Base-by-base conservation (phyloP, 768 basidiomycete genomes). In the Suillus occidentalis region DNA sequence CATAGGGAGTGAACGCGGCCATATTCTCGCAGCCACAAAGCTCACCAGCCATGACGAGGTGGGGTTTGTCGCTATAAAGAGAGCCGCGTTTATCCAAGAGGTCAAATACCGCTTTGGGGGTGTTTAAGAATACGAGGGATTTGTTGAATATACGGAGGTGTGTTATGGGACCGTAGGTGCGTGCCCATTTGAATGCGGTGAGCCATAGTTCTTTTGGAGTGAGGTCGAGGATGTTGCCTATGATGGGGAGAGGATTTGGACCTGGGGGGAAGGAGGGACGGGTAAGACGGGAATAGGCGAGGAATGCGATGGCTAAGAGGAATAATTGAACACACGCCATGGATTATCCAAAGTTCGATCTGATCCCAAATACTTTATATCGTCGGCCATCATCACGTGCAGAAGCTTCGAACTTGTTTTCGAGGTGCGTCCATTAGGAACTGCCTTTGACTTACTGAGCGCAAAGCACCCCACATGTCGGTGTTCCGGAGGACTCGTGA, bases 31-130 rank as follows among this genome's bases (percentile, higher is more conserved):
- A 89, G 45, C 87, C 87, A 69, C 88, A 77, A 84, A 91, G 78
- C 60, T 92, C 89, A 28, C 87, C 86, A 16, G 78, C 79, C 91
- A 93, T 92, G 52, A 89, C 80, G 28, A 91, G 77, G 31, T 79
- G 76, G 0, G 89, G 89, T 73, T 89, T 90, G 77, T 92, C 91
- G 9, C 90, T 87, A 73, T 92, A 92, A 36, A 91, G 87, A 10
- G 83, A 77, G 8, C 90, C 89, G 37, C 85, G 83, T 71, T 85
- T 89, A 63, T 92, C 90, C 67, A 94, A 77, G 63, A 94, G 75
- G 42, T 91, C 90, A 45, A 80, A 78, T 0, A 82, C 84, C 0
- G 82, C 86, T 43, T 88, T 82, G 8, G 82, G 81, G 40, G 83
- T 84, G 75, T 87, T 89, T 60, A 92, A 70, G 75, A 92, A 89